phyloP scores from a whole-genome alignment of 108 stramenopile genomes.

The Skeletonema menzelii region DNA sequence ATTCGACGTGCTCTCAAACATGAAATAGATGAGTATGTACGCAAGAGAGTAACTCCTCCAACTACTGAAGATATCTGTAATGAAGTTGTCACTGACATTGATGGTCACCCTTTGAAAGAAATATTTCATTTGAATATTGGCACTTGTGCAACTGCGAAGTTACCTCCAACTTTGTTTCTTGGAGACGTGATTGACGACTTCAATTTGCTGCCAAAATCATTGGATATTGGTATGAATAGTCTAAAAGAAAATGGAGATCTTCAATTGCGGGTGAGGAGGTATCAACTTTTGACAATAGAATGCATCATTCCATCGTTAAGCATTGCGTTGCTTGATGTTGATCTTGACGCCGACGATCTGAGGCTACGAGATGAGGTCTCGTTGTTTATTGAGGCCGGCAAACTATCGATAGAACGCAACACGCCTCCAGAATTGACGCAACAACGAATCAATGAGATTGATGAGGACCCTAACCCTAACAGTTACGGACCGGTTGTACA shows the following conservation, averaged over 20 bases:
- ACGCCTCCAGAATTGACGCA: conserved; percentile 43
- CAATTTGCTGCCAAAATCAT: conserved; percentile 27
- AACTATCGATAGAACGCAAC: conserved; percentile 41
- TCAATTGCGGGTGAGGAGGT: conserved; percentile 16
- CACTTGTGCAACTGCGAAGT: conserved; percentile 20
- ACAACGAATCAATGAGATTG: conserved; percentile 24
- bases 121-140: conserved; percentile 41
- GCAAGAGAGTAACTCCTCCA: neutral
- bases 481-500: conserved; percentile 41
- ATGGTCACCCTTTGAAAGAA: conserved; percentile 45
- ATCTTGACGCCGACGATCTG: neutral
- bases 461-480: conserved; percentile 45
- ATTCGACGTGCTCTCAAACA: conserved; percentile 21
- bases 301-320: conserved; percentile 34
- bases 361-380: conserved; percentile 36
- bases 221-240: conserved; percentile 37
- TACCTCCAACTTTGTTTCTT: conserved; percentile 37
- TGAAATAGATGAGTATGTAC: conserved; percentile 35
- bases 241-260: conserved; percentile 7
- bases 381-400: conserved; percentile 29
- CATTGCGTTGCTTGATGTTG: conserved; percentile 32
- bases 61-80: conserved; percentile 2
- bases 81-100: conserved; percentile 27
- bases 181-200: conserved; percentile 49
- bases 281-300: conserved; percentile 48